Base-by-base conservation (phyloP, 2,329 filamentous ascomycete species). In the Penicillium sp. region DNA sequence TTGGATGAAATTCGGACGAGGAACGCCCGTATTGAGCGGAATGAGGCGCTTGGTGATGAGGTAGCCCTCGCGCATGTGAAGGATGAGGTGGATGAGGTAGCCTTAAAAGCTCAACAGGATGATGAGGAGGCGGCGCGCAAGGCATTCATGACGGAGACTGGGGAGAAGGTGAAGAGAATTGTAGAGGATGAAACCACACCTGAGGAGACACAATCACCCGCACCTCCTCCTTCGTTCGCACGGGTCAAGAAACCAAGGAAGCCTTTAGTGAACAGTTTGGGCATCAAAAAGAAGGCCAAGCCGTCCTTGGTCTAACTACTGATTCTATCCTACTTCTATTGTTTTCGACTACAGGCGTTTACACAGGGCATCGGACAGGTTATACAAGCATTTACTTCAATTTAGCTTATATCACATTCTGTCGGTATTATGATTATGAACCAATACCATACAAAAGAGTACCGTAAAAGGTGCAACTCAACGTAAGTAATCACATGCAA, bases 1-100 rank as follows among this genome's bases (percentile, higher is more conserved):
- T 81, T 99, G 59, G 95, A 99, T 76, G 93, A 97, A 79, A 97
- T 99, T 61, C 85, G 94, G 60, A 94, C 91, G 56, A 83, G 94
- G 66, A 99, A 99, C 79, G 95, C 95, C 7, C 84, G 93, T 66
- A 88, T 95, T 54, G 92, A 96, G 76, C 85, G 91, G 66, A 90
- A 89, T 8, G 88, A 92, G 63, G 83, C 87, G 3, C 88, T 90
- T 56, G 86, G 86, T 9, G 83, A 84, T 17, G 85, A 87, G 9
- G 83, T 83, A 4, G 81, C 77, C 45, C 67, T 78, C 15, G 82
- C 87, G 3, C 87, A 89, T 60, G 86, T 87, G 21, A 79, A 82
- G 30, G 84, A 86, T 6, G 82, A 84, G 3, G 81, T 87, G 1
- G 80, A 84, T 58, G 81, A 84, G 60, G 88, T 90, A 71, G 82